These are phyloP conservation scores for Pseudophaeomoniella oleicola DNA, from an alignment of 2,329 filamentous ascomycete genomes.

Conservation along the genomic window DNA sequence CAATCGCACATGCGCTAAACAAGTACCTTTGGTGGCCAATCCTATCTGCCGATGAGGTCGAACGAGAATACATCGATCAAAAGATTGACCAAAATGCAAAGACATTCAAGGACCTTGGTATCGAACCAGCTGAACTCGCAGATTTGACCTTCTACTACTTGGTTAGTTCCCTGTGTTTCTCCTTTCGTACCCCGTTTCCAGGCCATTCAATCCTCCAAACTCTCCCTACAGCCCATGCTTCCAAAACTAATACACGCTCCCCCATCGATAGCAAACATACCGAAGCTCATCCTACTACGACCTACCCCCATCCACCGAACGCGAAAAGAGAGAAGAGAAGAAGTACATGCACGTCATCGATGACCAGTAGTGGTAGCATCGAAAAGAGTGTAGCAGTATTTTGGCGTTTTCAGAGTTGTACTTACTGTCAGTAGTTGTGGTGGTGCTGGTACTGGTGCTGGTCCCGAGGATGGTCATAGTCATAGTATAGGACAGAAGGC, in stretches of 20 bases:
- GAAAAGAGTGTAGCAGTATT: no score
- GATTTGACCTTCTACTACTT: slow-evolving; percentile 88
- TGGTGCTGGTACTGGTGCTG: no score
- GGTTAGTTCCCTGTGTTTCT: slow-evolving; percentile 37
- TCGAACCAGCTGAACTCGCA: slow-evolving; percentile 74
- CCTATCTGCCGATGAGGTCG: slow-evolving; percentile 68
- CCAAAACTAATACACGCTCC: background rate
- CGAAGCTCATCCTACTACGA: slow-evolving; percentile 83
- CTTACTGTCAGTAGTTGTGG: no score
- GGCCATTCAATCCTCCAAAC: no score
- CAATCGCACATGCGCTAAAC: slow-evolving; percentile 61
- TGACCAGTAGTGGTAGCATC: slow-evolving; percentile 70
- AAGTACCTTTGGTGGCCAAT: slow-evolving; percentile 78
- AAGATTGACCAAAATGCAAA: slow-evolving; percentile 79
- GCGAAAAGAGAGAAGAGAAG: slow-evolving; percentile 86
- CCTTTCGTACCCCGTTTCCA: no score
- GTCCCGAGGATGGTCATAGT: no score
- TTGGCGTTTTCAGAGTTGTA: no score
- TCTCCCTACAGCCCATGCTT: no score
- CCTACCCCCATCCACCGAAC: slow-evolving; percentile 83
- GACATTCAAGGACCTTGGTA: slow-evolving; percentile 87
- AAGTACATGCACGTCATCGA: slow-evolving; percentile 93
- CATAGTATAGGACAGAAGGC: no score
- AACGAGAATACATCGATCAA: slow-evolving; percentile 88
- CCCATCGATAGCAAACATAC: slow-evolving; percentile 58